A percentile compares a stretch with the other conserved stretches of the same genome.
phyloP scores from a whole-genome alignment of 345 rosid genomes.

The Citrus trifoliata region DNA sequence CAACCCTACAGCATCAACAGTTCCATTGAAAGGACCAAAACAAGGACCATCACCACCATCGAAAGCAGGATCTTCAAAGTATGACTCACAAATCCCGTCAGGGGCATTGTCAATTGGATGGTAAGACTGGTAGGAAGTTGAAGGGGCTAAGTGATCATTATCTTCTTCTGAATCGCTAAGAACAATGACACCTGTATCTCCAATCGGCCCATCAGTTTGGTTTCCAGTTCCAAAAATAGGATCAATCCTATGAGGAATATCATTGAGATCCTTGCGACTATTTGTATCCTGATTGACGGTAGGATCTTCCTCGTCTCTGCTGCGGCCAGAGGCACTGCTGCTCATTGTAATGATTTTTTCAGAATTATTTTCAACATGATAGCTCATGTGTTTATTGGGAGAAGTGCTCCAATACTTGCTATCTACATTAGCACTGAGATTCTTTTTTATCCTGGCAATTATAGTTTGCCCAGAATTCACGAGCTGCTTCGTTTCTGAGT shows the following conservation, averaged over 20 bases:
- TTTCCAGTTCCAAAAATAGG: slow-evolving; percentile 3
- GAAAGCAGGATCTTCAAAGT: slow-evolving; percentile 16
- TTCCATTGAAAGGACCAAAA: slow-evolving; percentile 21
- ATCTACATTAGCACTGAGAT: slow-evolving; percentile 15
- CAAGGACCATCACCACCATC: slow-evolving; percentile 9
- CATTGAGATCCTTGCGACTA: slow-evolving; percentile 15
- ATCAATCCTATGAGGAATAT: slow-evolving; percentile 6
- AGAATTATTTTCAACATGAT: not conserved
- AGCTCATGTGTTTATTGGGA: slow-evolving; percentile 2
- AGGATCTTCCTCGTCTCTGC: slow-evolving; percentile 23
- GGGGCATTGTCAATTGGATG: not conserved
- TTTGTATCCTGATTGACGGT: slow-evolving; percentile 20
- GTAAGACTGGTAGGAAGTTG: slow-evolving; percentile 8
- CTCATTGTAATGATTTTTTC: slow-evolving; percentile 18
- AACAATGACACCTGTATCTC: slow-evolving; percentile 19
- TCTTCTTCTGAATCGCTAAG: slow-evolving; percentile 45
- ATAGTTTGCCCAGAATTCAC: not conserved
- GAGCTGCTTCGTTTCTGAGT: slow-evolving; percentile 10
- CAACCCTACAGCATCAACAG: slow-evolving; percentile 11
- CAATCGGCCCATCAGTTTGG: slow-evolving; percentile 4
- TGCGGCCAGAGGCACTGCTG: slow-evolving; percentile 21
- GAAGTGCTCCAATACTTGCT: slow-evolving; percentile 15
- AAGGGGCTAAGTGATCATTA: slow-evolving; percentile 13
- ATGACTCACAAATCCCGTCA: slow-evolving; percentile 14
- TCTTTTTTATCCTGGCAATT: slow-evolving; percentile 8